Percentiles rank a stretch among this genome's conserved stretches.
Evolutionary conservation across 1,139 yeast species (phyloP).

Genomic region (Geotrichum europaeum): DNA sequence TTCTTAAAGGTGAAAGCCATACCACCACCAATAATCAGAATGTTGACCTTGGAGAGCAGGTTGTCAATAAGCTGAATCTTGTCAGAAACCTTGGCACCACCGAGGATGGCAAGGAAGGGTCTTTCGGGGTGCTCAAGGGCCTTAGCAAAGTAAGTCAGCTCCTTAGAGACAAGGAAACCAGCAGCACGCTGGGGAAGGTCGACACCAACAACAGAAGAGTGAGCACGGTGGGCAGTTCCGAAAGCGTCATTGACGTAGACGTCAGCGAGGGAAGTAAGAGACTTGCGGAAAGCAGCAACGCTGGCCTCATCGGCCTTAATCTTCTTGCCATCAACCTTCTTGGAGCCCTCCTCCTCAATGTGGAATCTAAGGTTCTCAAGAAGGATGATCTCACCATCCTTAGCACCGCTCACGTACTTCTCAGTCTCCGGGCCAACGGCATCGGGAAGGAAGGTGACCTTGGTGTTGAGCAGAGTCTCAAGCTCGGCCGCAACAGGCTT

Average conservation of each 20-base stretch:
- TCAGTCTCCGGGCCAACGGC: constrained; percentile 87
- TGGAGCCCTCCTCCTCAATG: constrained; percentile 92
- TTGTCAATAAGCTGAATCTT: constrained; percentile 96
- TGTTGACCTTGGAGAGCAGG: constrained; percentile 88
- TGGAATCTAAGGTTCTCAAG: constrained; percentile 96
- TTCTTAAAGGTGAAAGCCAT: constrained; percentile 98
- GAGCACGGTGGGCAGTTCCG: constrained; percentile 99
- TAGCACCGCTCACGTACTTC: constrained; percentile 61
- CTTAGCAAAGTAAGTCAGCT: constrained; percentile 91
- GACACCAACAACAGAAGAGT: constrained; percentile 95
- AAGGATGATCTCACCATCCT: constrained; percentile 67
- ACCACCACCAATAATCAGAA: constrained; percentile 95
- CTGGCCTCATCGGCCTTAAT: constrained; percentile 79
- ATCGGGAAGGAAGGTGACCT: constrained; percentile 74
- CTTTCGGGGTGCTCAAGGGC: constrained; percentile 95
- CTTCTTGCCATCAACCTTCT: constrained; percentile 82
- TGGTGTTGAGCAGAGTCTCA: constrained; percentile 59
- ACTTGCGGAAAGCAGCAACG: constrained; percentile 78
- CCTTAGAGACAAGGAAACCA: constrained; percentile 96
- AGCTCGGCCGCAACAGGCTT: constrained; percentile 89
- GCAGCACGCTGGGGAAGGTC: constrained; percentile 91
- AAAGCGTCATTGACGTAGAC: constrained; percentile 96
- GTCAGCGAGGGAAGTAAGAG: constrained; percentile 85
- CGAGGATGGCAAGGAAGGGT: constrained; percentile 95
- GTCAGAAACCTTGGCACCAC: constrained; percentile 98